phyloP scores from a whole-genome alignment of 2,329 filamentous ascomycete genomes.

The Phyllosticta ampelicida region DNA sequence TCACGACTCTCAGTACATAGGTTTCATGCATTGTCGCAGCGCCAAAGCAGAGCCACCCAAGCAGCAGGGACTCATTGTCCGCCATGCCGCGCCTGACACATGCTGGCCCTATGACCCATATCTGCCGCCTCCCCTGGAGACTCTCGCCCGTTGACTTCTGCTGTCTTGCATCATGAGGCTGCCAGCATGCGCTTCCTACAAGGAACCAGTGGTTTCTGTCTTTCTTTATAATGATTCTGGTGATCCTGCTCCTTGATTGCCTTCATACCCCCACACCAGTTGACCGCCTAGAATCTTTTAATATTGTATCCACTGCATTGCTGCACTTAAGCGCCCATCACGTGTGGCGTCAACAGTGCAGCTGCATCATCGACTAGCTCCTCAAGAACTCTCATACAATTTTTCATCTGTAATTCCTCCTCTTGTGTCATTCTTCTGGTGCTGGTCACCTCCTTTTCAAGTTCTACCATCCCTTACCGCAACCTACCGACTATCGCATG shows the following conservation, averaged over 20 bases:
- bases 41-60: slow-evolving; percentile 7
- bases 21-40: slow-evolving; percentile 9
- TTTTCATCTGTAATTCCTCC: neutral
- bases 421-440: neutral
- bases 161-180: neutral
- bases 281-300: neutral
- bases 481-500: neutral
- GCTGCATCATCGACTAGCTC: neutral
- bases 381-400: neutral
- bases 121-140: neutral
- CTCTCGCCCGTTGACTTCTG: neutral
- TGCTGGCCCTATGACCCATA: neutral
- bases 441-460: neutral
- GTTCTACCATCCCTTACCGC: neutral
- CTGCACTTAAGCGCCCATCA: neutral
- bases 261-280: neutral
- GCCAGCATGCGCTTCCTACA: neutral
- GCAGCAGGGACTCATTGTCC: neutral
- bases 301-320: neutral
- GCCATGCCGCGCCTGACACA: neutral
- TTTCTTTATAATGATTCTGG: neutral
- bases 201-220: neutral
- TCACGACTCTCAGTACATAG: neutral
- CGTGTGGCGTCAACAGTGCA: neutral
- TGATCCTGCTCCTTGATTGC: neutral